Conservation (phyloP, 768 basidiomycete genomes). For the Lactarius akahatsu region DNA sequence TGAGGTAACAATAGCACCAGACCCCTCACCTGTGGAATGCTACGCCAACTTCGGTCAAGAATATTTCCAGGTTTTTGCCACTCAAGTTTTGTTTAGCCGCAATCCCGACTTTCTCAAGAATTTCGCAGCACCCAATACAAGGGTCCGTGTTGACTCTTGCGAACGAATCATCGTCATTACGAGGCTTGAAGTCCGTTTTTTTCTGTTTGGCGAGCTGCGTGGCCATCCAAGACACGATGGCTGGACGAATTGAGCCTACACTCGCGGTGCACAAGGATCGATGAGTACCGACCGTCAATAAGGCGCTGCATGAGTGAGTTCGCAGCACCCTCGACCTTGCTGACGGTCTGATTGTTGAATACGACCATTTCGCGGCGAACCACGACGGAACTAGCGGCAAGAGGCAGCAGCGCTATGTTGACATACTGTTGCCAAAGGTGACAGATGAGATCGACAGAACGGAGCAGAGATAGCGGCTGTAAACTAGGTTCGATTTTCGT, state of each 20-base stretch:
- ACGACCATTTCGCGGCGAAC: conserved; percentile 88
- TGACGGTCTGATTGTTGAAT: conserved; percentile 87
- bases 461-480: conserved; percentile 61
- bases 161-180: conserved; percentile 94
- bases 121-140: conserved; percentile 81
- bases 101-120: conserved; percentile 77
- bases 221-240: conserved; percentile 71
- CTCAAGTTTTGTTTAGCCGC: conserved; percentile 72
- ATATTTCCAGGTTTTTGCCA: conserved; percentile 90
- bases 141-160: conserved; percentile 94
- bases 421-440: conserved; percentile 98
- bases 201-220: conserved; percentile 87
- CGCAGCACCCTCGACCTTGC: conserved; percentile 77
- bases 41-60: conserved; percentile 91
- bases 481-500: conserved; percentile 78
- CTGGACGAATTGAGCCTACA: conserved; percentile 39
- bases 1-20: background rate
- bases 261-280: background rate
- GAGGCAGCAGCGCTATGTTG: conserved; percentile 83
- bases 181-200: conserved; percentile 94
- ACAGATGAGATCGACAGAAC: conserved; percentile 79
- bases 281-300: conserved; percentile 63
- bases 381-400: conserved; percentile 83
- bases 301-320: conserved; percentile 79
- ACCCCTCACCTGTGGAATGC: conserved; percentile 79